Percentiles rank a stretch among this genome's conserved stretches.
Evolutionary conservation across 805 yeast species (phyloP).

Genomic region (Yarrowia sp.): DNA sequence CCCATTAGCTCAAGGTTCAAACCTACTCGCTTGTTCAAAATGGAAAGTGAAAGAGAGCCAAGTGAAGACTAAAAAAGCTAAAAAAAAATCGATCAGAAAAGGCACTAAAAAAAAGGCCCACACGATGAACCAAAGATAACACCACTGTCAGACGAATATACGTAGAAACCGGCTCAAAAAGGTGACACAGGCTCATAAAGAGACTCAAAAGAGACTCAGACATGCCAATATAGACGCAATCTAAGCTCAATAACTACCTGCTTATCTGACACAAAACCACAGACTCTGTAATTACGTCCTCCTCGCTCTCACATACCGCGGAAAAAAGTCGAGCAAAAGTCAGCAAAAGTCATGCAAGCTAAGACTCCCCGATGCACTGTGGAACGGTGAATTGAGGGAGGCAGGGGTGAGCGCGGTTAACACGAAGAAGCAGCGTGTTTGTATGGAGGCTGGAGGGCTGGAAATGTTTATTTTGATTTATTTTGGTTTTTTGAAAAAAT

Average conservation of each 20-base stretch:
- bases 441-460: no score
- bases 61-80: no score
- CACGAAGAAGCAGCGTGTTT: no score
- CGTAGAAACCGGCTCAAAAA: no score
- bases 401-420: background rate
- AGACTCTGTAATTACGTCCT: background rate
- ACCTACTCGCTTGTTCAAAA: constrained; percentile 16
- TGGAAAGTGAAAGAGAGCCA: constrained; percentile 22
- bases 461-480: no score
- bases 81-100: no score
- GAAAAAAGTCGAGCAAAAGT: background rate
- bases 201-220: no score
- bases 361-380: constrained; percentile 31
- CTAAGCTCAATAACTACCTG: no score
- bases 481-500: no score
- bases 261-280: background rate
- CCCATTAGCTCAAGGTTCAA: background rate
- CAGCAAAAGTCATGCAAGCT: constrained; percentile 9
- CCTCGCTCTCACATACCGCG: constrained; percentile 2
- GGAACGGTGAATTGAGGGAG: constrained; percentile 3
- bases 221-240: no score
- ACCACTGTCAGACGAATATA: no score
- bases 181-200: no score
- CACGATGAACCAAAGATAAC: background rate
- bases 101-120: background rate